Conservation (phyloP, 2,329 filamentous ascomycete genomes). For the Pseudogymnoascus sp. region DNA sequence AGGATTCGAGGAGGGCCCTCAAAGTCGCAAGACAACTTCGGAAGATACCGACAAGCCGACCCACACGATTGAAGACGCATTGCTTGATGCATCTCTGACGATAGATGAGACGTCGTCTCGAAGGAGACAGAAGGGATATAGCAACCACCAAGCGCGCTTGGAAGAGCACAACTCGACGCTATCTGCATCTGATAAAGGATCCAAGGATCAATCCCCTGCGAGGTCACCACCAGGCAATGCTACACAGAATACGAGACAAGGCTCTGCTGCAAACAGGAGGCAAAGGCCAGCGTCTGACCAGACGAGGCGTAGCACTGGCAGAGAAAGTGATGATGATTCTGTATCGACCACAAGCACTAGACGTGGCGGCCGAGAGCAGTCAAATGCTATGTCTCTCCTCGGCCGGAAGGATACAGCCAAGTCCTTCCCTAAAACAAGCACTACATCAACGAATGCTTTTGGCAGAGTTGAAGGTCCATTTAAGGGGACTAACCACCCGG, state of each 20-base stretch:
- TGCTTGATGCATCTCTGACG: constrained; percentile 85
- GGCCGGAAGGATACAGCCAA: constrained; percentile 51
- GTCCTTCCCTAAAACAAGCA: constrained; percentile 57
- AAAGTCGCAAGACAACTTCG: constrained; percentile 30
- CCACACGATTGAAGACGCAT: constrained; percentile 81
- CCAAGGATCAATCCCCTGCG: not conserved
- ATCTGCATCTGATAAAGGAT: not conserved
- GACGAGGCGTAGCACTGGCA: constrained; percentile 16
- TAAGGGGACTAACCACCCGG: constrained; percentile 24
- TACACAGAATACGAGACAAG: not conserved
- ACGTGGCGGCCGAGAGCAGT: constrained; percentile 43
- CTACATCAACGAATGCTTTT: constrained; percentile 52
- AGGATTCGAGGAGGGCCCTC: constrained; percentile 46
- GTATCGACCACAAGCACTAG: constrained; percentile 25
- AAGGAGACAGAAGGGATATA: constrained; percentile 45
- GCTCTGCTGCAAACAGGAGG: constrained; percentile 9
- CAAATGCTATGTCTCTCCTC: constrained; percentile 56
- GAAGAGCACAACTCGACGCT: constrained; percentile 24
- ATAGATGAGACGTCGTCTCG: constrained; percentile 62
- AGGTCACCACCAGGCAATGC: not conserved
- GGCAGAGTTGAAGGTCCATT: constrained; percentile 53
- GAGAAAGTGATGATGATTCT: constrained; percentile 27
- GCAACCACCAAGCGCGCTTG: constrained; percentile 42
- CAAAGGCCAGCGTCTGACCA: constrained; percentile 17
- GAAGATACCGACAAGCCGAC: constrained; percentile 37